phyloP scores from a whole-genome alignment of 2,329 filamentous ascomycete species.

The Oidium heveae region DNA sequence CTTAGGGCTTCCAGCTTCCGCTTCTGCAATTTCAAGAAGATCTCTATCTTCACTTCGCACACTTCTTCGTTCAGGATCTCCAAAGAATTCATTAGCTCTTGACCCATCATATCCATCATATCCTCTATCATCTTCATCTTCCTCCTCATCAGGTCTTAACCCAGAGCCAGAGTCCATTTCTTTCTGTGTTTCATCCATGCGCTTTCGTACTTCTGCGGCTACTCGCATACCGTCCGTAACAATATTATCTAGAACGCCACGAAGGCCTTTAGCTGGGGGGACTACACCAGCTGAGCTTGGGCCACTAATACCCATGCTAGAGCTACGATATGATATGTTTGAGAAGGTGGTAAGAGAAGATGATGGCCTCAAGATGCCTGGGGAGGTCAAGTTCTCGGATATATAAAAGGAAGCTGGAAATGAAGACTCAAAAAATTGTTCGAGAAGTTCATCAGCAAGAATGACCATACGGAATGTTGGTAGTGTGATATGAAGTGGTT shows the following conservation, averaged over 20 bases:
- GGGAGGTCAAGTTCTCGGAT: slow-evolving; percentile 29
- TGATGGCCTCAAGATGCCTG: slow-evolving; percentile 22
- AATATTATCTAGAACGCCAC: slow-evolving; percentile 89
- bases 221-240: slow-evolving; percentile 94
- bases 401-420: slow-evolving; percentile 86
- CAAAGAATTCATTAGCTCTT: slow-evolving; percentile 20
- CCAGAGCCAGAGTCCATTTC: slow-evolving; percentile 69
- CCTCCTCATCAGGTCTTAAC: slow-evolving; percentile 45
- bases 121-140: slow-evolving; percentile 31
- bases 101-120: slow-evolving; percentile 14
- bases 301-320: slow-evolving; percentile 14
- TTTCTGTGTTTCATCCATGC: slow-evolving; percentile 87
- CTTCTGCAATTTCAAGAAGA: slow-evolving; percentile 49
- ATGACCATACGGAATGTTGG: slow-evolving; percentile 98
- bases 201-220: slow-evolving; percentile 67
- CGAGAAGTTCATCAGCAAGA: slow-evolving; percentile 78
- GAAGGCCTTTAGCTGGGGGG: slow-evolving; percentile 41
- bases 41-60: slow-evolving; percentile 44
- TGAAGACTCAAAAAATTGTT: slow-evolving; percentile 92
- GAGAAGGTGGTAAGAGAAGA: slow-evolving; percentile 70
- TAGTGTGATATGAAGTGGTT: slow-evolving; percentile 82
- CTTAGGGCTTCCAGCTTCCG: slow-evolving; percentile 27
- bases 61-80: slow-evolving; percentile 34
- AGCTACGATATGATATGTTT: slow-evolving; percentile 32
- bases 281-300: slow-evolving; percentile 11